Base-by-base conservation (phyloP, 768 basidiomycete genomes). In the Hygrophorus pudorinus region DNA sequence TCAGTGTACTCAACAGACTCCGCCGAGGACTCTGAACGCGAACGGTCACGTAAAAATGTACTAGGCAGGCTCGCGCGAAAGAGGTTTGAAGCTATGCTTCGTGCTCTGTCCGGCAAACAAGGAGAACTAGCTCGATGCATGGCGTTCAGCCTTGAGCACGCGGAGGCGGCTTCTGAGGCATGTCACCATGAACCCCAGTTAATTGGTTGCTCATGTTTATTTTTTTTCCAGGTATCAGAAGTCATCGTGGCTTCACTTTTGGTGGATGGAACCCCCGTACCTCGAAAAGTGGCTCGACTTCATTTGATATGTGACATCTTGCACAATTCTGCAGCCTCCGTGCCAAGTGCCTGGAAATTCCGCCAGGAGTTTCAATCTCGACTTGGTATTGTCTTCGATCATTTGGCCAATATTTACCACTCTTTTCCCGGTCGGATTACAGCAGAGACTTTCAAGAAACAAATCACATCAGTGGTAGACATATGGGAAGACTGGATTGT, bases 401-500 rank as follows among this genome's bases (percentile, higher is more conserved):
- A 99, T 60, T 72, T 99, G 24, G 85, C 85, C 17, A 85, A 82
- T 37, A 89, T 99, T 43, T 92, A 96, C 58, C 85, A 91, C 49
- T 92, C 92, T 6, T 97, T 98, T 59, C 90, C 92, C 2, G 94
- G 94, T 2, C 74, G 90, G 40, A 92, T 99, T 59, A 94, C 92
- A 2, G 94, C 94, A 10, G 93, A 98, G 52, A 82, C 85, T 1
- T 99, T 98, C 73, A 93, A 86, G 66, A 84, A 83, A 52, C 90
- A 97, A 61, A 89, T 98, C 47, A 80, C 78, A 4, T 67, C 80
- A 6, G 79, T 98, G 13, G 73, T 98, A 4, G 93, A 97, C 55
- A 83, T 97, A 24, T 97, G 96, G 92, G 96, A 97, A 57, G 85
- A 96, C 59, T 94, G 93, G 92, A 93, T 98, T 46, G 87, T 97